Evolutionary conservation across 108 stramenopile genomes (phyloP).

Genomic region (Phaeodactylum tricornutum): DNA sequence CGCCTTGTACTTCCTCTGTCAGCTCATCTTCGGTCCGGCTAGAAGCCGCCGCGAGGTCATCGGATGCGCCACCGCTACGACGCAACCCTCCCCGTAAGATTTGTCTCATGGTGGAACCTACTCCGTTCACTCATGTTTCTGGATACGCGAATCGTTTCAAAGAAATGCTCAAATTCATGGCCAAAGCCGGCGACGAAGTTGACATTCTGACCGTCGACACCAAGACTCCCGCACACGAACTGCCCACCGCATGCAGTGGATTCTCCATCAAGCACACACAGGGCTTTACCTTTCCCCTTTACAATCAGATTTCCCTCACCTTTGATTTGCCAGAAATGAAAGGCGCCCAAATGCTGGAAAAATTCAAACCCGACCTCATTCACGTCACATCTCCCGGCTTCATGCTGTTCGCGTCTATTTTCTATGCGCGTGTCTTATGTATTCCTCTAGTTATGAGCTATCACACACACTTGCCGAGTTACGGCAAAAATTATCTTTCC

Average conservation of each 20-base stretch:
- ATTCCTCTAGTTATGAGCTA: constrained; percentile 83
- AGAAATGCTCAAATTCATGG: constrained; percentile 85
- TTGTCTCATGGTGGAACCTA: constrained; percentile 78
- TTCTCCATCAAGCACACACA: constrained; percentile 77
- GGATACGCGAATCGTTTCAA: constrained; percentile 98
- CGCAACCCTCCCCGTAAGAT: constrained; percentile 53
- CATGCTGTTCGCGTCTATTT: constrained; percentile 71
- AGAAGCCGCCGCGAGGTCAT: no score
- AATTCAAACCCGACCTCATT: constrained; percentile 83
- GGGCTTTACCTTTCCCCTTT: constrained; percentile 92
- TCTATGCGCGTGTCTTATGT: constrained; percentile 76
- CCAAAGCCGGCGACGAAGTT: constrained; percentile 85
- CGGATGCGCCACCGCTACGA: constrained; percentile 35
- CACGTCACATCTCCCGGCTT: constrained; percentile 93
- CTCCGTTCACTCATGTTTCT: constrained; percentile 93
- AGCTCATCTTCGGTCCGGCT: no score
- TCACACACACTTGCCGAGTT: constrained; percentile 92
- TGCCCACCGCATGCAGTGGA: constrained; percentile 59
- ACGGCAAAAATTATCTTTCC: constrained; percentile 76
- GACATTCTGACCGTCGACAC: constrained; percentile 86
- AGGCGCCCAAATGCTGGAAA: constrained; percentile 72
- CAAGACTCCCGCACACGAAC: constrained; percentile 49
- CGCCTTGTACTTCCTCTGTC: no score
- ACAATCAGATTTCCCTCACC: constrained; percentile 85
- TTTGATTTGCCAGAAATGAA: constrained; percentile 83